Evolutionary conservation across 495 filamentous ascomycete species (phyloP), one percentile per base, ranked within the genome.

Genomic region (Trichoderma orchidacearum): DNA sequence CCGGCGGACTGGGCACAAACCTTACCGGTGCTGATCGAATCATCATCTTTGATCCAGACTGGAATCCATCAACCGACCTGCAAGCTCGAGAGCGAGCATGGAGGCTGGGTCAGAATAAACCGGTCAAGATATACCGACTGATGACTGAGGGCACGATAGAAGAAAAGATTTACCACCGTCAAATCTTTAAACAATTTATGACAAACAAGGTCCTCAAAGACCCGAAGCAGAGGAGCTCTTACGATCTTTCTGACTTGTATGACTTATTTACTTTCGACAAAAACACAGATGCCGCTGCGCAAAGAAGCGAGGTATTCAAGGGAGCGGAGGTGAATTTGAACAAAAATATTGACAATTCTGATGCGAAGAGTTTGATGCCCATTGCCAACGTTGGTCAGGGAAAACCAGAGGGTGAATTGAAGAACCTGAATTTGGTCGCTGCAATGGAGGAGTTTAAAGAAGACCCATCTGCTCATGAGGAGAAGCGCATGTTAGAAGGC

Each of bases 71-170:
- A 1, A 96, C 88, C 1, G 90, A 96, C 63, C 73, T 92, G 28
- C 92, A 98, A 66, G 93, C 93, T 4, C 83, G 92, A n/a, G 93
- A 98, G 70, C 81, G 93, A 56, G 92, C 93, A 23, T 97, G 93
- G 93, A 81, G 93, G 36, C 76, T 98, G 11, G 93, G 93, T 3
- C 93, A 98, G 70, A 96, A 91, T 64, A 83, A 85, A 51, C 87
- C 95, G 48, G 93, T 98, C 18, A 90, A 85, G 0, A 90, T 98
- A 30, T 98, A 93, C 67, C 86, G 93, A 25, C 75, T 98, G 35
- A 90, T 98, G 86, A 93, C 89, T n/a, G 88, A 89, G 2, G 91
- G 92, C 15, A 96, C 93, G 0, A 97, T 98, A 30, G 93, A 98
- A 64, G 93, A 98, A 70, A 97, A 97, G 75, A 96, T 98, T 36